Base-by-base conservation (phyloP, 805 yeast genomes). In the Lipomyces spencermartinsiae region DNA sequence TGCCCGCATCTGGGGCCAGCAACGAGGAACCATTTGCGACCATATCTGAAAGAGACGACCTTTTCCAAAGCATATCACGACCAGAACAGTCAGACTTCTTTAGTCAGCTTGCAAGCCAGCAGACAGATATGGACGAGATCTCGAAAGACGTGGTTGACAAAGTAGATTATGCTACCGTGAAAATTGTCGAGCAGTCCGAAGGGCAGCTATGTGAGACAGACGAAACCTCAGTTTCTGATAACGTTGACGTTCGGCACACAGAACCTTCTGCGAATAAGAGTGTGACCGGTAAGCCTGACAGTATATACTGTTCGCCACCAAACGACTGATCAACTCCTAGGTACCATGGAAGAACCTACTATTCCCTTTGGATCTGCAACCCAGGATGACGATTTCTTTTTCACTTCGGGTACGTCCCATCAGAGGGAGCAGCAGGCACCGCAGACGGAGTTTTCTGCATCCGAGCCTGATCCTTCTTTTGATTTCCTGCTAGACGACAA, bases 401-500 rank as follows among this genome's bases (percentile, higher is more conserved):
- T 53, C 49, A 43, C 65, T 55, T 58, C 65, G 1, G 55, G 46
- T n/a, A 10, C 29, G 49, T 57, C 59, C 59, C 16, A 35, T 53
- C 62, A 14, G 57, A 16, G 1, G 10, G 37, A 2, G 22, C 19
- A 16, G 62, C 35, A 14, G 39, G 39, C 12, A 53, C 14, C 33
- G 16, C 57, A 29, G 12, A 51, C n/a, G 61, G 61, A 22, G 22
- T n/a, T 34, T 5, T 12, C 43, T 54, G 25, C 37, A 34, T 4
- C 62, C 16, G 66, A 35, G 22, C 37, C 55, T 22, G 14, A 33
- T 14, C 16, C 37, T 56, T 55, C 70, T 2, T 64, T 69, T 34
- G 72, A 68, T 37, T 68, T 68, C 31, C 37, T 69, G n/a, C 43
- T 69, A 5, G 72, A 69, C 7, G 72, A 69, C 35, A 65, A 61